These are phyloP conservation scores for Cercospora brassicicola DNA, from an alignment of 2,329 filamentous ascomycete species.

Conservation along the genomic window DNA sequence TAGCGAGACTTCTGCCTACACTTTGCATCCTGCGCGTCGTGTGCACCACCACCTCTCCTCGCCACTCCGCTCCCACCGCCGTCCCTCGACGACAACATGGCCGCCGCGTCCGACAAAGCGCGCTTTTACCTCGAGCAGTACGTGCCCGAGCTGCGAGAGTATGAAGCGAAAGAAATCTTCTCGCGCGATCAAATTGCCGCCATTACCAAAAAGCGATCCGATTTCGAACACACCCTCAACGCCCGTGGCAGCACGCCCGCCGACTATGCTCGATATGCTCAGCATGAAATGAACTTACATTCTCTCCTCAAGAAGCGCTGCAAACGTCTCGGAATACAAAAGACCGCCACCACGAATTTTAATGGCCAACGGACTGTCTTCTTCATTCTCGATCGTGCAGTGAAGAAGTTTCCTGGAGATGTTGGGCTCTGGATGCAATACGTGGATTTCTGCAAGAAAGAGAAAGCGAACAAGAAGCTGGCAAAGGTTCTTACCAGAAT, in stretches of 20 bases:
- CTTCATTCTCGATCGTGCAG: constrained; percentile 82
- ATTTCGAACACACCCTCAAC: constrained; percentile 89
- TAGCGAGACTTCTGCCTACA: constrained; percentile 9
- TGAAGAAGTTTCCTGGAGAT: constrained; percentile 79
- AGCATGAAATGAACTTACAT: constrained; percentile 68
- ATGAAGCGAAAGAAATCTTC: constrained; percentile 90
- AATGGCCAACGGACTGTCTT: constrained; percentile 81
- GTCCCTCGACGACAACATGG: constrained; percentile 55
- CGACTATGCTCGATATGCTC: constrained; percentile 83
- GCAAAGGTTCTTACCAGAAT: constrained; percentile 64
- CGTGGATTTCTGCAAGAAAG: constrained; percentile 72
- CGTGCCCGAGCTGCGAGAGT: constrained; percentile 88
- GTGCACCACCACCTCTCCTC: background rate
- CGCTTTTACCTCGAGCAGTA: constrained; percentile 92
- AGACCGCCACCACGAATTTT: constrained; percentile 63
- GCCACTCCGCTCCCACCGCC: background rate
- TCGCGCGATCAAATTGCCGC: constrained; percentile 83
- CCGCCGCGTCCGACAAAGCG: constrained; percentile 85
- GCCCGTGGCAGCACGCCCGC: constrained; percentile 72
- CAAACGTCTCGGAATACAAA: constrained; percentile 74
- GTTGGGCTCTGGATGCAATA: constrained; percentile 86
- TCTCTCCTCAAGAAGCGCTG: constrained; percentile 78
- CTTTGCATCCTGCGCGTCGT: background rate
- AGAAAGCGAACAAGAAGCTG: constrained; percentile 63
- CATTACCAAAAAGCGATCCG: constrained; percentile 85